Base-by-base conservation (phyloP, 164 flowering plant genomes). In the Houttuynia cordata region DNA sequence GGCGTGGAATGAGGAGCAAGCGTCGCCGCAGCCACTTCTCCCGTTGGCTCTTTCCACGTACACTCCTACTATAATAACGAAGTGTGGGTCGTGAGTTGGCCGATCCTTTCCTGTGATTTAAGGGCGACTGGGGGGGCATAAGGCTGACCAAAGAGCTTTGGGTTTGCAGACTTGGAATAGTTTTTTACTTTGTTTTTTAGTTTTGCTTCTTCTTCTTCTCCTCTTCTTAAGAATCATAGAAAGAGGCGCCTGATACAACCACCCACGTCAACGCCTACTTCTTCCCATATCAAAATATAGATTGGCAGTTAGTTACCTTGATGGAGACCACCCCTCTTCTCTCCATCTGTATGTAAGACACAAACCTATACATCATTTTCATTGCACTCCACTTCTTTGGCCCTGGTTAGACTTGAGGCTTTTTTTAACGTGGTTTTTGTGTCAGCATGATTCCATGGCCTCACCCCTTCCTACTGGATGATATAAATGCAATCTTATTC, bases 11-110 rank as follows among this genome's bases (percentile, higher is more conserved):
- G 12, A 12, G 24, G 64, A 66, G 69, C 69, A 61, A 66, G 49
- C 69, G 69, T 60, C 69, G 69, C 69, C 64, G 64, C 64, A 49
- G 64, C 64, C 69, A 66, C 69, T 61, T 66, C 61, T 34, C 53
- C 37, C 63, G 64, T 61, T 66, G 50, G 51, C 24, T 14, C 41
- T 30, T 66, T 56, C 18, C 41, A 52, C 23, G n/a, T n/a, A n/a
- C n/a, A n/a, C n/a, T n/a, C n/a, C n/a, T n/a, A n/a, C n/a, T n/a
- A n/a, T n/a, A n/a, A 25, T 22, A 52, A 9, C 23, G 39, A 62
- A 42, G 9, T 14, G 17, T 10, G 12, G 49, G 49, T 42, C 49
- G 49, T 42, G 49, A 5, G 49, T 42, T 42, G 49, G 49, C 49
- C 49, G 49, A 42, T 42, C 49, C 12, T 8, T 8, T 10, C 14